Conservation (phyloP, 768 basidiomycete genomes). For the Tulasnella sp. region DNA sequence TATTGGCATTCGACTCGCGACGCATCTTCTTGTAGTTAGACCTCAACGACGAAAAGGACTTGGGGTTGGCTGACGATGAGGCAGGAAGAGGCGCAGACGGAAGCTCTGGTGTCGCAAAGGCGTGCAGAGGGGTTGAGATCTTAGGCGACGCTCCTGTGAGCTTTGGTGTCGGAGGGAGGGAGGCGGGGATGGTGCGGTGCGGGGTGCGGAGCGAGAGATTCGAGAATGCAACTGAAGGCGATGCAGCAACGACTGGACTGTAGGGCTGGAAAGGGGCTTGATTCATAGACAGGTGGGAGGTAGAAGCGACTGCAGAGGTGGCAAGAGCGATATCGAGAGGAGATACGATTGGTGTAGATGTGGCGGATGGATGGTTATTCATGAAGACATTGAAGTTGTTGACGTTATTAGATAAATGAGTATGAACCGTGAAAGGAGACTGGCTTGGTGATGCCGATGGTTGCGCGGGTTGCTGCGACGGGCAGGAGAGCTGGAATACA, state of each 20-base stretch:
- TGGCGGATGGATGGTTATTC: slow-evolving; percentile 5
- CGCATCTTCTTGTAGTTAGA: slow-evolving; percentile 14
- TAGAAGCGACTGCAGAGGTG: background rate
- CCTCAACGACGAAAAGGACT: background rate
- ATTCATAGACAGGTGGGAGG: slow-evolving; percentile 21
- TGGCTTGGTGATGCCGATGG: slow-evolving; percentile 7
- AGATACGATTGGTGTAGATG: slow-evolving; percentile 13
- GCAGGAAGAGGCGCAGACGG: slow-evolving; percentile 1
- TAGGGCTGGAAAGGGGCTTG: background rate
- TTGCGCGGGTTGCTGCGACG: slow-evolving; percentile 12
- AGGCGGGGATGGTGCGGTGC: slow-evolving; percentile 16
- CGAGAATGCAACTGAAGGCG: slow-evolving; percentile 23
- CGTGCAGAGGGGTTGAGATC: background rate
- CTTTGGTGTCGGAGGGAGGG: slow-evolving; percentile 18
- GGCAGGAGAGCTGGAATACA: slow-evolving; percentile 3
- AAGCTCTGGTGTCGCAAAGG: slow-evolving; percentile 17
- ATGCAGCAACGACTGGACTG: slow-evolving; percentile 8
- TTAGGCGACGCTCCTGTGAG: slow-evolving; percentile 18
- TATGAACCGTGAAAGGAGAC: slow-evolving; percentile 6
- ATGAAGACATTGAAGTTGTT: slow-evolving; percentile 23
- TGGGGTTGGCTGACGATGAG: background rate
- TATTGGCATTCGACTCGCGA: slow-evolving; percentile 5
- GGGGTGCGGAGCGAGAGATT: slow-evolving; percentile 17
- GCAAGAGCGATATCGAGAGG: background rate
- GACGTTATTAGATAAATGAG: slow-evolving; percentile 22